A percentile compares a stretch with the other conserved stretches of the same genome.
Evolutionary conservation across 2,329 filamentous ascomycete genomes (phyloP).

Genomic region (Corinectria fuckeliana): DNA sequence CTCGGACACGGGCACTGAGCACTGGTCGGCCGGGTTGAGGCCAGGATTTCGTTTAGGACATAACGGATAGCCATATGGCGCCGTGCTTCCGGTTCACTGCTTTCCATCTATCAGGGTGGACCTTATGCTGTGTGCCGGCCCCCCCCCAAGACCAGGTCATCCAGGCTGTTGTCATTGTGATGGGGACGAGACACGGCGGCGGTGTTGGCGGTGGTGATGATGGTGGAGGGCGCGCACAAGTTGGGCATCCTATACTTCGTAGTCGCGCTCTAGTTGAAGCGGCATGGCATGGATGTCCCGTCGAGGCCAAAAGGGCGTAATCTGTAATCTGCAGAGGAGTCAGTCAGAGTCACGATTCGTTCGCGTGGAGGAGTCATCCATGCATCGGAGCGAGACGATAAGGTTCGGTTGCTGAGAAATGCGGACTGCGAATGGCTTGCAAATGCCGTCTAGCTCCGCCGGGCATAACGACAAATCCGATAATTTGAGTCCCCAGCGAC

Average conservation of each 20-base stretch:
- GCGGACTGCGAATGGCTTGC: constrained; percentile 1
- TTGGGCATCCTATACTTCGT: too few relatives aligned
- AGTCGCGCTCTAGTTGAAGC: too few relatives aligned
- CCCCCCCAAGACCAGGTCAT: constrained; percentile 20
- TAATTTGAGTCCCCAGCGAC: background rate
- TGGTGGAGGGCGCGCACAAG: constrained; percentile 5
- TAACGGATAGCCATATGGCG: background rate
- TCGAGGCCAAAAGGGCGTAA: background rate
- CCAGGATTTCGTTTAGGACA: background rate
- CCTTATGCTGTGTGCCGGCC: constrained; percentile 7
- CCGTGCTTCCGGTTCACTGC: background rate
- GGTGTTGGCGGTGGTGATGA: too few relatives aligned
- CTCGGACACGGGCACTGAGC: background rate
- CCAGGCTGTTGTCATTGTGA: constrained; percentile 29
- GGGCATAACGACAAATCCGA: background rate
- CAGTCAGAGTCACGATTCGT: constrained; percentile 4
- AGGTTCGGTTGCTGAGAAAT: constrained; percentile 24
- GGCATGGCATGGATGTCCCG: too few relatives aligned
- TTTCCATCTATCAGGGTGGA: constrained; percentile 5
- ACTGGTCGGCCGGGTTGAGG: background rate
- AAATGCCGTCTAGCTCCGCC: constrained; percentile 4
- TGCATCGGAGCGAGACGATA: constrained; percentile 13
- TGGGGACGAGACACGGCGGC: constrained; percentile 14
- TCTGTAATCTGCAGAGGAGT: background rate
- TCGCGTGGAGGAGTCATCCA: constrained; percentile 1